Base-by-base conservation (phyloP, 805 yeast species). In the Saturnispora serradocipensis region DNA sequence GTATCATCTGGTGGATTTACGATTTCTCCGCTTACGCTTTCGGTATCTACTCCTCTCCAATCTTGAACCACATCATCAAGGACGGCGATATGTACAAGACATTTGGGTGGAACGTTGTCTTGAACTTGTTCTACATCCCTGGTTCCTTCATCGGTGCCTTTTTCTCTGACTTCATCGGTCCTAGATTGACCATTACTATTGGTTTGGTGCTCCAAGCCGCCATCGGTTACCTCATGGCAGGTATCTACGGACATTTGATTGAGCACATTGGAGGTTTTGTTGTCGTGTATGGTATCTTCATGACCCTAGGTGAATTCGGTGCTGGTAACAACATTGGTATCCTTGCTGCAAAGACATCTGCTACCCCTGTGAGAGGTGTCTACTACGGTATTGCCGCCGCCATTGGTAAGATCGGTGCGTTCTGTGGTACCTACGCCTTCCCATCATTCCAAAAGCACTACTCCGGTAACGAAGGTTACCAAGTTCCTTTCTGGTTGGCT, bases 371-470 rank as follows among this genome's bases (percentile, higher is more conserved):
- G 52, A 82, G 97, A 72, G 97, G 97, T 53, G 86, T 86, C 61
- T 87, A 85, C 69, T 90, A 90, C 64, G 93, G 93, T 61, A 74
- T 88, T 59, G 91, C 95, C 43, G 96, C 97, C 52, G 96, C 96
- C 25, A 60, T 82, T 50, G 97, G 96, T 62, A 90, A 90, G 67
- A 72, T 88, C 54, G 97, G 97, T 64, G 97, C 96, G 1, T 89
- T 90, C 64, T 86, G 83, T 30, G 97, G 97, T 51, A 83, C 93
- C 45, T 88, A 83, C 63, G 84, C 85, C 32, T 91, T 91, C 78
- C 96, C 97, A 43, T 77, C 81, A 46, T 84, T 90, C 61, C 81
- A 83, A 56, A 72, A 67, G 49, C 72, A 79, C 57, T 79, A 79
- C 50, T 75, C 78, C 44, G 87, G 86, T 42, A 74, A 75, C 39